A percentile compares a stretch with the other conserved stretches of the same genome.
These are phyloP conservation scores for Metschnikowia continentalis DNA, from an alignment of 805 yeast genomes.

Conservation along the genomic window DNA sequence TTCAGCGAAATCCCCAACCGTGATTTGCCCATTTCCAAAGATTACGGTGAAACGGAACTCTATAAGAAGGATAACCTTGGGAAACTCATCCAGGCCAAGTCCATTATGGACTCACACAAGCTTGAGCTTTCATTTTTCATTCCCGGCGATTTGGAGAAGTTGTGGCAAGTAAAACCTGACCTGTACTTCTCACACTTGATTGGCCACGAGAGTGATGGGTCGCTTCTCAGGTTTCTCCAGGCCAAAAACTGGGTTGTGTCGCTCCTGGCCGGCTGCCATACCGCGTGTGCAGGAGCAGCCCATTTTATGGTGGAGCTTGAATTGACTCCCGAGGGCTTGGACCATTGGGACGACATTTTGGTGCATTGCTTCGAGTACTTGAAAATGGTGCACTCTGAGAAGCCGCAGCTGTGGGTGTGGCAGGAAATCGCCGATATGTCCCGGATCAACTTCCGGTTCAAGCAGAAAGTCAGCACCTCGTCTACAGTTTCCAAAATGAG, in stretches of 20 bases:
- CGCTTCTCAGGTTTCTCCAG: conserved; percentile 68
- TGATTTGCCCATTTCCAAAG: conserved; percentile 35
- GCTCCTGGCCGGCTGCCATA: conserved; percentile 67
- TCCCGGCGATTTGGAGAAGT: conserved; percentile 63
- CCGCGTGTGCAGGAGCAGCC: conserved; percentile 63
- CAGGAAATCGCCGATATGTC: conserved; percentile 71
- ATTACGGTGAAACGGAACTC: conserved; percentile 44
- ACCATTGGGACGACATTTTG: conserved; percentile 58
- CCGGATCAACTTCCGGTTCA: conserved; percentile 68
- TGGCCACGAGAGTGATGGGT: conserved; percentile 93
- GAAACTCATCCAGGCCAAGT: conserved; percentile 61
- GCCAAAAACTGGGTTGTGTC: conserved; percentile 71
- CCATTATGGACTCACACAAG: conserved; percentile 75
- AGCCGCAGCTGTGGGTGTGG: conserved; percentile 76
- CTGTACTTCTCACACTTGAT: conserved; percentile 73
- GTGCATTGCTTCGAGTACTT: conserved; percentile 68
- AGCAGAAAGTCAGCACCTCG: conserved; percentile 70
- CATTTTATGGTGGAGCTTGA: conserved; percentile 68
- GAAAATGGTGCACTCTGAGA: conserved; percentile 47
- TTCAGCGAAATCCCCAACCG: conserved; percentile 62
- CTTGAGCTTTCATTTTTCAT: conserved; percentile 65
- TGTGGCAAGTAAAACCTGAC: conserved; percentile 67
- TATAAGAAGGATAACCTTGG: conserved; percentile 46
- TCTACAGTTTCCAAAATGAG: conserved; percentile 70
- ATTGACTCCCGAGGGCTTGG: conserved; percentile 68